Base-by-base conservation (phyloP, 1,139 yeast genomes). In the Entelexis paramagnoliae region DNA sequence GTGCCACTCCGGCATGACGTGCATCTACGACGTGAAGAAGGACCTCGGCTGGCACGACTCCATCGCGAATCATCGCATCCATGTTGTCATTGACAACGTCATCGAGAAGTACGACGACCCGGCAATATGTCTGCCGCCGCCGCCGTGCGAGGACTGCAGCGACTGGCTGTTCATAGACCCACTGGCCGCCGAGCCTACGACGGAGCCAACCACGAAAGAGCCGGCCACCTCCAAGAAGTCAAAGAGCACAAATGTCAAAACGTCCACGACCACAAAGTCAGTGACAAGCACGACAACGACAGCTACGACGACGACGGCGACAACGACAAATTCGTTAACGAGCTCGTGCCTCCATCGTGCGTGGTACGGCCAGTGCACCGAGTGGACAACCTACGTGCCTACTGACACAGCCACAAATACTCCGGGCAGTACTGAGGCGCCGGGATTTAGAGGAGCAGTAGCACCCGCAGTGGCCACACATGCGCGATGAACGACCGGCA, bases 31-130 rank as follows among this genome's bases (percentile, higher is more conserved):
- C 63, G 91, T 84, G 20, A 96, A 89, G 16, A 75, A 77, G 5
- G 97, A 91, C 61, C 71, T 76, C 58, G 97, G 97, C 3, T 91
- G 97, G 97, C 81, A 80, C 60, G 93, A 89, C 14, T 87, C 83
- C 60, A 69, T 93, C 66, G 72, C 86, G 58, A 87, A 91, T 66
- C 99, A 91, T 66, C 74, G 96, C 41, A 87, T 91, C 54, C 94
- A 84, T 62, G 84, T 89, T 0, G 96, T 93, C 13, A 87, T 93
- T 56, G 96, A 87, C 64, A 84, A 84, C 33, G 78, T 93, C 8
- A 72, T 91, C 22, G 65, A 75, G 61, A 75, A 70, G 13, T 88
- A 89, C 65, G 88, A 89, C 59, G 77, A 74, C 35, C 84, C 95
- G 0, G 91, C 98, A 0, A 65, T 69, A 46, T 89, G 97, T 64